Conservation (phyloP, 345 rosid species). For the Trapa incisa region DNA sequence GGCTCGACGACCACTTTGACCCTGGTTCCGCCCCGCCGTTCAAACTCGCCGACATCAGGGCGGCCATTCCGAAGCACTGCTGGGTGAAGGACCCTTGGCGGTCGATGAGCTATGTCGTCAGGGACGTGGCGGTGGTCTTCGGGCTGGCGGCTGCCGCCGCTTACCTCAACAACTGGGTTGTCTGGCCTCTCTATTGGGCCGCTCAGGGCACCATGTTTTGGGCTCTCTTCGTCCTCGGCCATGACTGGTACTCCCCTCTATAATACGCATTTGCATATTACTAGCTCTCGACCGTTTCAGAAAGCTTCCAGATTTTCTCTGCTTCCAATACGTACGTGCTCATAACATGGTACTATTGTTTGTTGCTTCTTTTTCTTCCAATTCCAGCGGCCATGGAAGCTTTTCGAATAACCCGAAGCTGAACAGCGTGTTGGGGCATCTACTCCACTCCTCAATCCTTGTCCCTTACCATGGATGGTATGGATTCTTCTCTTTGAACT, state of each 20-base stretch:
- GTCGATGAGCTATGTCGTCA: slow-evolving; percentile 74
- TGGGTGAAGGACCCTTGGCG: slow-evolving; percentile 83
- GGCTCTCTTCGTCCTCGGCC: slow-evolving; percentile 96
- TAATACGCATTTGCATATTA: slow-evolving; percentile 13
- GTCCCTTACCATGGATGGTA: slow-evolving; percentile 98
- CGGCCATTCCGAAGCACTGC: slow-evolving; percentile 80
- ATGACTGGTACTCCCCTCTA: slow-evolving; percentile 55
- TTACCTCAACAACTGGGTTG: slow-evolving; percentile 49
- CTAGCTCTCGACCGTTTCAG: neutral
- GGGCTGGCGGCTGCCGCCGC: slow-evolving; percentile 71
- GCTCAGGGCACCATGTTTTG: slow-evolving; percentile 97
- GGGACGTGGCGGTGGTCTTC: slow-evolving; percentile 58
- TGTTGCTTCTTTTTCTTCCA: neutral
- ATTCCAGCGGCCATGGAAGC: slow-evolving; percentile 81
- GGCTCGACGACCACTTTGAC: slow-evolving; percentile 18
- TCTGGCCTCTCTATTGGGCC: slow-evolving; percentile 88
- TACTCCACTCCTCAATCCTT: slow-evolving; percentile 79
- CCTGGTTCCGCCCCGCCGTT: slow-evolving; percentile 57
- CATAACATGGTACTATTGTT: neutral
- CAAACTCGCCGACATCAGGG: slow-evolving; percentile 53
- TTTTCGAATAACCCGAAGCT: slow-evolving; percentile 58
- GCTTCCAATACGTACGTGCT: neutral
- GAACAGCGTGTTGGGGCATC: slow-evolving; percentile 74
- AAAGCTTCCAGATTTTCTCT: neutral
- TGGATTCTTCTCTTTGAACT: slow-evolving; percentile 1